A percentile compares a stretch with the other conserved stretches of the same genome.
These are phyloP conservation scores for Pseudonitzschia multiseries DNA, from an alignment of 108 stramenopile genomes.

Conservation along the genomic window DNA sequence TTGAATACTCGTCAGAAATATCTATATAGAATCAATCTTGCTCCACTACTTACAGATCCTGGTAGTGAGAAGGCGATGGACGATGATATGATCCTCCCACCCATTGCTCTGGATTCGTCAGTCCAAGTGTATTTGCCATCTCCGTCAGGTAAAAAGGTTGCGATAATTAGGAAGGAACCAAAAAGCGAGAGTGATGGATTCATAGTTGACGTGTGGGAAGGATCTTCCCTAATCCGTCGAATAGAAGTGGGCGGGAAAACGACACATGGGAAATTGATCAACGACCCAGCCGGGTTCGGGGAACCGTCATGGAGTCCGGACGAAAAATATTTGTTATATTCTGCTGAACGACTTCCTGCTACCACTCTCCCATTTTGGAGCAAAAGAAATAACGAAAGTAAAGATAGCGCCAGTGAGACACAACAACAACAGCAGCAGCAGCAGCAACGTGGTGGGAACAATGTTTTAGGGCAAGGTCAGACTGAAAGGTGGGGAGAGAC, in stretches of 20 bases:
- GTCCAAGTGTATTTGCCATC: constrained; percentile 64
- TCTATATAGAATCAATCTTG: constrained; percentile 50
- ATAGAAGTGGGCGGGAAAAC: constrained; percentile 33
- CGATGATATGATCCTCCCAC: constrained; percentile 36
- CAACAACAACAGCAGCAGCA: neutral
- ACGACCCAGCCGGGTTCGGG: constrained; percentile 66
- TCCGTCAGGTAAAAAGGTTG: constrained; percentile 61
- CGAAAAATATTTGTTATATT: constrained; percentile 63
- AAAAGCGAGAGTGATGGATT: constrained; percentile 23
- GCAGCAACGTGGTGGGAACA: constrained; percentile 44
- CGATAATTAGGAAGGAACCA: constrained; percentile 45
- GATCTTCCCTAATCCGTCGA: constrained; percentile 47
- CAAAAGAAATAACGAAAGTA: constrained; percentile 3
- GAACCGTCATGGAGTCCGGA: constrained; percentile 58
- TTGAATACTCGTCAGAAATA: constrained; percentile 50
- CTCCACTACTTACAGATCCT: neutral
- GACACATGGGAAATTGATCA: constrained; percentile 62
- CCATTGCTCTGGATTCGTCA: constrained; percentile 51
- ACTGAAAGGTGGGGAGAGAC: constrained; percentile 79
- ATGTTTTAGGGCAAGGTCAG: constrained; percentile 69
- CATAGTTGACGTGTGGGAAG: constrained; percentile 69
- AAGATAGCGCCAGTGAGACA: neutral
- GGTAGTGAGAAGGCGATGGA: no score
- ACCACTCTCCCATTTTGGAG: constrained; percentile 45
- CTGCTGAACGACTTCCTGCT: constrained; percentile 60